A percentile compares a stretch with the other conserved stretches of the same genome.
phyloP scores from a whole-genome alignment of 2,329 filamentous ascomycete genomes.

The Anthostomella pinea region DNA sequence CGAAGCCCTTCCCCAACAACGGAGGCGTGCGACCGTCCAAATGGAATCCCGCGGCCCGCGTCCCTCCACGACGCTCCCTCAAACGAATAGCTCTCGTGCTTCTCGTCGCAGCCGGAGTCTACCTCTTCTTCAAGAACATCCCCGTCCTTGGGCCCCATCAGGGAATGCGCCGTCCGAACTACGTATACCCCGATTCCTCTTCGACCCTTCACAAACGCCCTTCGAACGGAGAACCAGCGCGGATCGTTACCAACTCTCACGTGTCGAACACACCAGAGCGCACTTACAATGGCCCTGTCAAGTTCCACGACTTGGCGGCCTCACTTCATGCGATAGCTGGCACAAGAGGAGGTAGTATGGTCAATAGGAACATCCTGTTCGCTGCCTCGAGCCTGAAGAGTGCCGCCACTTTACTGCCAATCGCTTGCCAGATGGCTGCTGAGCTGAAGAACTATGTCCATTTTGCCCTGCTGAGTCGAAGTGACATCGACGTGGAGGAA shows the following conservation, averaged over 20 bases:
- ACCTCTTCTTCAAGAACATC: conserved; percentile 64
- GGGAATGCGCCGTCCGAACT: conserved; percentile 38
- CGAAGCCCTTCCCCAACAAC: conserved; percentile 31
- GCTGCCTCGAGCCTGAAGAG: conserved; percentile 72
- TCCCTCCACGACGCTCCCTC: conserved; percentile 49
- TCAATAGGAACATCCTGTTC: conserved; percentile 75
- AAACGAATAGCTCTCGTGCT: conserved; percentile 50
- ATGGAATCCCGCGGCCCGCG: conserved; percentile 44
- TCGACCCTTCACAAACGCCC: conserved; percentile 7
- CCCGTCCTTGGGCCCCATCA: conserved; percentile 43
- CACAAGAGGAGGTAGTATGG: conserved; percentile 47
- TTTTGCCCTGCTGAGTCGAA: conserved; percentile 73
- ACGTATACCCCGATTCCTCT: conserved; percentile 22
- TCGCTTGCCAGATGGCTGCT: conserved; percentile 82
- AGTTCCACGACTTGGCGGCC: conserved; percentile 61
- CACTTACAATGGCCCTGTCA: conserved; percentile 67
- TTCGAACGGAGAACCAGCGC: conserved; percentile 2
- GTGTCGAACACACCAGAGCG: conserved; percentile 24
- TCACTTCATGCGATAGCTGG: conserved; percentile 59
- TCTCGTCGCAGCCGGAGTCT: conserved; percentile 50
- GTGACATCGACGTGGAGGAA: conserved; percentile 64
- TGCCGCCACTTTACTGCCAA: conserved; percentile 67
- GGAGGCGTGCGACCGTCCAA: conserved; percentile 28
- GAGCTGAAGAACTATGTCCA: conserved; percentile 73
- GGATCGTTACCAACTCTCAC: conserved; percentile 4